Evolutionary conservation across 2,329 filamentous ascomycete species (phyloP).

Genomic region (Diaporthe aspalathi): DNA sequence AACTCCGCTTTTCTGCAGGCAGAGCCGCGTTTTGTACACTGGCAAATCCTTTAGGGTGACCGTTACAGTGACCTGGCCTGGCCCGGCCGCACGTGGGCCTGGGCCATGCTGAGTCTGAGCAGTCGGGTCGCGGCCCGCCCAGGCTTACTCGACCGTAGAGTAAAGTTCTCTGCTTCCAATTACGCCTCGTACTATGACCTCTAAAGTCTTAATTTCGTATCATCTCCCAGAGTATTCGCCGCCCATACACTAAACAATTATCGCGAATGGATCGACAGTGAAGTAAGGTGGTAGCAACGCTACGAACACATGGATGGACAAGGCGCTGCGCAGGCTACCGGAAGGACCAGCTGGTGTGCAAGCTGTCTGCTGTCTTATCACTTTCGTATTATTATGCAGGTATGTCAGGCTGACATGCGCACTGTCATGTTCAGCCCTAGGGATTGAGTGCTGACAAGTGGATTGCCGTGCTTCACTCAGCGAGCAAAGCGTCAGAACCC

Average conservation of each 20-base stretch:
- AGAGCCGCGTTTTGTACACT: constrained; percentile 23
- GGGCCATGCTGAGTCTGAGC: background rate
- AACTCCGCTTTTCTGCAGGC: constrained; percentile 16
- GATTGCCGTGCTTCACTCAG: constrained; percentile 18
- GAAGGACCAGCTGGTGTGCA: background rate
- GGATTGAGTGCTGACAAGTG: constrained; percentile 32
- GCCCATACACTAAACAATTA: background rate
- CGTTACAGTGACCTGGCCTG: background rate
- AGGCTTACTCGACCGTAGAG: background rate
- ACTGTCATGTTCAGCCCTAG: constrained; percentile 29
- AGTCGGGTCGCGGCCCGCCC: constrained; percentile 9
- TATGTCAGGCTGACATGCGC: constrained; percentile 17
- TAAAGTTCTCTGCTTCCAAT: background rate
- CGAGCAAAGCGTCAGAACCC: constrained; percentile 18
- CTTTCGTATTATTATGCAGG: constrained; percentile 17
- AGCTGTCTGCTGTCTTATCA: constrained; percentile 15
- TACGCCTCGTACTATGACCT: background rate
- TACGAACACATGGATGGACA: background rate
- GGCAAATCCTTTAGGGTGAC: background rate
- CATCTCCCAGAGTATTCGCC: background rate
- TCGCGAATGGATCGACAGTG: background rate
- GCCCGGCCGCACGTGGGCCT: background rate
- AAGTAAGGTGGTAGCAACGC: constrained; percentile 7
- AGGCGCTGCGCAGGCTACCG: background rate
- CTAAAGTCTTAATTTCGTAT: background rate